Percentiles rank a stretch among this genome's conserved stretches.
phyloP scores from a whole-genome alignment of 345 rosid species.

The Eucalyptus cloeziana region DNA sequence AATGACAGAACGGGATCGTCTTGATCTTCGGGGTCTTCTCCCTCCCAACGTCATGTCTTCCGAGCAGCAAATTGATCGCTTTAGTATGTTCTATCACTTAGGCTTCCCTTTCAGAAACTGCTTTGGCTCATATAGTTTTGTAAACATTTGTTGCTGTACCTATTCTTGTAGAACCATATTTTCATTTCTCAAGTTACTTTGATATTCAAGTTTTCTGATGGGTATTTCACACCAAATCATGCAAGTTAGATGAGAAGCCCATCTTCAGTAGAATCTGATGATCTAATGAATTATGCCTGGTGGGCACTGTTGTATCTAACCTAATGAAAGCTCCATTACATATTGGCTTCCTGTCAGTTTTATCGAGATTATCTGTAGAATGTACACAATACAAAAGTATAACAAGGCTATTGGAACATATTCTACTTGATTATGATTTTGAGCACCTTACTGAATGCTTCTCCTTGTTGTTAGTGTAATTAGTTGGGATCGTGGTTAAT shows the following conservation, averaged over 20 bases:
- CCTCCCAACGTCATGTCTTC: conserved; percentile 86
- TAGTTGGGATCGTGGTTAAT: not conserved
- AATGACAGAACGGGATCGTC: conserved; percentile 91
- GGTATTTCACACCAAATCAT: not conserved
- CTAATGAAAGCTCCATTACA: not conserved
- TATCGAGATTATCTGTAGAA: not conserved
- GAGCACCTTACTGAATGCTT: not conserved
- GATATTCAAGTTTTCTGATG: not conserved
- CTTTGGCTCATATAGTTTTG: not conserved
- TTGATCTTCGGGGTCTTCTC: conserved; percentile 93
- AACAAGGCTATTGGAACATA: not conserved
- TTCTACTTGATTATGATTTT: not conserved
- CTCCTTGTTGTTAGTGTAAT: not conserved
- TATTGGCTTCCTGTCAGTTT: not conserved
- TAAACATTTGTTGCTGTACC: not conserved
- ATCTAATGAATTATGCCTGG: not conserved
- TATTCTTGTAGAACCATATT: not conserved
- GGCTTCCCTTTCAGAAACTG: not conserved
- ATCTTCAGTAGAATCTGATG: not conserved
- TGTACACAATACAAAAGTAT: not conserved
- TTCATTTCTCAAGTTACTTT: not conserved
- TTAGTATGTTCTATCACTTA: conserved; percentile 34
- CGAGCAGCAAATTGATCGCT: conserved; percentile 85
- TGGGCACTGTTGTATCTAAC: not conserved
- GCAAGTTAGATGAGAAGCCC: not conserved